A percentile compares a stretch with the other conserved stretches of the same genome.
These are phyloP conservation scores for Ulvella scutata DNA, from an alignment of 139 green algal genomes.

Conservation along the genomic window DNA sequence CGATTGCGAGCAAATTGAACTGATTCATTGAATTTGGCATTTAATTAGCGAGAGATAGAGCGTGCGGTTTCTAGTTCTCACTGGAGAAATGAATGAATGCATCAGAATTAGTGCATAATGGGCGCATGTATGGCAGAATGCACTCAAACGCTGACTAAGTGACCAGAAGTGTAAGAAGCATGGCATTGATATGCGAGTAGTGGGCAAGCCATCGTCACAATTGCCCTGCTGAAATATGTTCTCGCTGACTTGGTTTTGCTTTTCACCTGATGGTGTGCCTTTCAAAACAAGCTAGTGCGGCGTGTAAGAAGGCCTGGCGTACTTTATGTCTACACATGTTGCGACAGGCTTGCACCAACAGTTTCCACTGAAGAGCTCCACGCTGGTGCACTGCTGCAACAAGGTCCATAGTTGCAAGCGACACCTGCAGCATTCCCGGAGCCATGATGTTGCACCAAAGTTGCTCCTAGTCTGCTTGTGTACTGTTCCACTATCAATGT, in stretches of 20 bases:
- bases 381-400: too few relatives aligned
- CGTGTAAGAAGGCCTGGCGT: background rate
- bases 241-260: background rate
- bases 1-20: background rate
- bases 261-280: background rate
- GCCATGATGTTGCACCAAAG: too few relatives aligned
- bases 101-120: background rate
- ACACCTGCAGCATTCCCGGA: too few relatives aligned
- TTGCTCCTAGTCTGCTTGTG: too few relatives aligned
- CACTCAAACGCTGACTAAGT: background rate
- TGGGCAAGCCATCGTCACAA: too few relatives aligned
- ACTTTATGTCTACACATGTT: background rate
- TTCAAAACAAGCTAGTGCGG: too few relatives aligned
- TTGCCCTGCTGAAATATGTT: too few relatives aligned
- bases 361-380: too few relatives aligned
- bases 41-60: background rate
- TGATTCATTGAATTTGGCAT: background rate
- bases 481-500: too few relatives aligned
- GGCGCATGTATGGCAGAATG: background rate
- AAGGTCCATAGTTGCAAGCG: too few relatives aligned
- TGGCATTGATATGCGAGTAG: background rate
- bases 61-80: background rate
- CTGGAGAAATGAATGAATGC: background rate
- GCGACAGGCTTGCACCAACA: background rate
- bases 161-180: background rate